A percentile compares a stretch with the other conserved stretches of the same genome.
Conservation (phyloP, 441 rosid genomes). For the Erodium moschatum region DNA sequence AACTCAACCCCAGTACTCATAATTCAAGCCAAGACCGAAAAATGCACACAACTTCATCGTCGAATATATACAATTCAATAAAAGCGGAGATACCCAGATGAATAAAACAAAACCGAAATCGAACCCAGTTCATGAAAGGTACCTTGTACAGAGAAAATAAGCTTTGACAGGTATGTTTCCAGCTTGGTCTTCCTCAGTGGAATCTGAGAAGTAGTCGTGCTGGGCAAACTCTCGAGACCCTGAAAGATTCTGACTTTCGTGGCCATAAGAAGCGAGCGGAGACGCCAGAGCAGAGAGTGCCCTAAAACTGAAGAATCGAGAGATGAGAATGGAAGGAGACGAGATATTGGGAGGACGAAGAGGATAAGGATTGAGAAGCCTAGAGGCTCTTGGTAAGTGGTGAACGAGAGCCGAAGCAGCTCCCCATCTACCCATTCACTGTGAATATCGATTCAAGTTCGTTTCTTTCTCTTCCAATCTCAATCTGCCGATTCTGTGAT, state of each 20-base stretch:
- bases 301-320: slow-evolving; percentile 25
- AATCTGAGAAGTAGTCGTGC: slow-evolving; percentile 1
- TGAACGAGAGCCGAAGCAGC: slow-evolving; percentile 38
- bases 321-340: neutral
- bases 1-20: neutral
- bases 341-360: slow-evolving; percentile 6
- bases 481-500: neutral
- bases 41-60: neutral
- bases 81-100: neutral
- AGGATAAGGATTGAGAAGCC: slow-evolving; percentile 7
- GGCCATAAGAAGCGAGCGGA: slow-evolving; percentile 36
- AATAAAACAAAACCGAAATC: neutral
- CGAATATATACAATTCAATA: neutral
- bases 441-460: neutral
- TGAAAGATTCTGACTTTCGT: slow-evolving; percentile 37
- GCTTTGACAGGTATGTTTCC: slow-evolving; percentile 75
- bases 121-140: slow-evolving; percentile 10
- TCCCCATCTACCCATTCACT: slow-evolving; percentile 83
- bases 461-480: neutral
- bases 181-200: slow-evolving; percentile 35
- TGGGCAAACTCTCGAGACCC: slow-evolving; percentile 36
- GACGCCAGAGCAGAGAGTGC: slow-evolving; percentile 57
- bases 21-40: neutral
- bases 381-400: slow-evolving; percentile 23
- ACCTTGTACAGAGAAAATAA: slow-evolving; percentile 78